phyloP scores from a whole-genome alignment of 2,329 filamentous ascomycete species.

The Dactylonectria estremocensis region DNA sequence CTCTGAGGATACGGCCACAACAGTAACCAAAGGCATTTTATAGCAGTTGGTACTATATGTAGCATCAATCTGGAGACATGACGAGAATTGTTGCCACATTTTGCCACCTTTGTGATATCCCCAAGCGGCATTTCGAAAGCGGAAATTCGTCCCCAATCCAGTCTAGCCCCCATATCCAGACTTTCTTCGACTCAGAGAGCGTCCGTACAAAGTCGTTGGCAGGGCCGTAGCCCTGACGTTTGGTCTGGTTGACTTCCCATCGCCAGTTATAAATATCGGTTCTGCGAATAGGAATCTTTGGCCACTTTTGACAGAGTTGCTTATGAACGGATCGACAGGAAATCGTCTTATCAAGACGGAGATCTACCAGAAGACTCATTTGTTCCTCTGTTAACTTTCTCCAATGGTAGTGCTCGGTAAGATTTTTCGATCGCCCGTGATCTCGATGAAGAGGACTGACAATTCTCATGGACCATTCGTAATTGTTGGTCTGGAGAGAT shows the following conservation, averaged over 20 bases:
- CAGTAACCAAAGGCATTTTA: background rate
- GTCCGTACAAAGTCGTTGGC: background rate
- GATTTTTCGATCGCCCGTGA: background rate
- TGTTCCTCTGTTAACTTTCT: background rate
- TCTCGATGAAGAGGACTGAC: background rate
- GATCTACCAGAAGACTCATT: background rate
- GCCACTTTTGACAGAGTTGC: background rate
- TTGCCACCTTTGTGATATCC: background rate
- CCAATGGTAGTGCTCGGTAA: background rate
- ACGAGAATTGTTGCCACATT: background rate
- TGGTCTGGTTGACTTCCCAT: background rate
- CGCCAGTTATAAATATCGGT: background rate
- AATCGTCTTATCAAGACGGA: background rate
- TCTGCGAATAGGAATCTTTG: background rate
- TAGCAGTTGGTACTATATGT: background rate
- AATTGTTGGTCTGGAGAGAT: background rate
- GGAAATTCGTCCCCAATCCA: background rate
- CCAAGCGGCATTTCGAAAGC: background rate
- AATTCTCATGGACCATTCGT: background rate
- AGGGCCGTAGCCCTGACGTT: background rate
- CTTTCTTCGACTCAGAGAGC: background rate
- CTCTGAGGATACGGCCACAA: background rate
- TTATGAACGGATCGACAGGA: background rate
- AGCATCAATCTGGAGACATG: background rate
- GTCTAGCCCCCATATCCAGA: background rate